These are phyloP conservation scores for Tetramitus jugosus DNA, from an alignment of 208 protist genomes.

Conservation along the genomic window DNA sequence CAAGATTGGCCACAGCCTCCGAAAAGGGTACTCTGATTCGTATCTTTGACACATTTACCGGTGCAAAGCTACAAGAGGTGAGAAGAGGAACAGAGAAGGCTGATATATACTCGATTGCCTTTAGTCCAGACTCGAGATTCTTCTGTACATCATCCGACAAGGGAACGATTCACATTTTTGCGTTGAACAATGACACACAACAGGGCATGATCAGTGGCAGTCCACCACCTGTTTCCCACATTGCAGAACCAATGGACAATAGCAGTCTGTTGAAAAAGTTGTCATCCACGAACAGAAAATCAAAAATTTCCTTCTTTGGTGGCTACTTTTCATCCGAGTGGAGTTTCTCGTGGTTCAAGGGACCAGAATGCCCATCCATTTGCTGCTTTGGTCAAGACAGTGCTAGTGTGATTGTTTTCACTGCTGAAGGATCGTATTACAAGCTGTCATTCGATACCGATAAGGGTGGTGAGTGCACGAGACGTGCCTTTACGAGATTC, in stretches of 20 bases:
- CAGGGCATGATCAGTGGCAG: neutral
- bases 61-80: slow-evolving; percentile 17
- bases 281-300: slow-evolving; percentile 2
- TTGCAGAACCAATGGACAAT: no score
- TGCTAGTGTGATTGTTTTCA: slow-evolving; percentile 17
- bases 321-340: slow-evolving; percentile 28
- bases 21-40: slow-evolving; percentile 50
- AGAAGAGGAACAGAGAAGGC: slow-evolving; percentile 21
- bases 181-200: neutral
- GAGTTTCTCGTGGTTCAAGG: slow-evolving; percentile 31
- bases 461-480: slow-evolving; percentile 30
- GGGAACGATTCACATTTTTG: slow-evolving; percentile 26
- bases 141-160: slow-evolving; percentile 11
- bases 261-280: neutral
- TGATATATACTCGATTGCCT: slow-evolving; percentile 14
- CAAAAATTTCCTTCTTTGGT: slow-evolving; percentile 17
- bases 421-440: slow-evolving; percentile 29
- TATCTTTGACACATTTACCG: slow-evolving; percentile 16
- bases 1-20: slow-evolving; percentile 65
- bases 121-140: slow-evolving; percentile 20
- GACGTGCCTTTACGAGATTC: neutral
- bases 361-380: slow-evolving; percentile 28
- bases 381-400: slow-evolving; percentile 24
- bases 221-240: neutral
- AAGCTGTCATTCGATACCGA: slow-evolving; percentile 28